Evolutionary conservation across 2,329 filamentous ascomycete species (phyloP).

Genomic region (Claviceps sp.): DNA sequence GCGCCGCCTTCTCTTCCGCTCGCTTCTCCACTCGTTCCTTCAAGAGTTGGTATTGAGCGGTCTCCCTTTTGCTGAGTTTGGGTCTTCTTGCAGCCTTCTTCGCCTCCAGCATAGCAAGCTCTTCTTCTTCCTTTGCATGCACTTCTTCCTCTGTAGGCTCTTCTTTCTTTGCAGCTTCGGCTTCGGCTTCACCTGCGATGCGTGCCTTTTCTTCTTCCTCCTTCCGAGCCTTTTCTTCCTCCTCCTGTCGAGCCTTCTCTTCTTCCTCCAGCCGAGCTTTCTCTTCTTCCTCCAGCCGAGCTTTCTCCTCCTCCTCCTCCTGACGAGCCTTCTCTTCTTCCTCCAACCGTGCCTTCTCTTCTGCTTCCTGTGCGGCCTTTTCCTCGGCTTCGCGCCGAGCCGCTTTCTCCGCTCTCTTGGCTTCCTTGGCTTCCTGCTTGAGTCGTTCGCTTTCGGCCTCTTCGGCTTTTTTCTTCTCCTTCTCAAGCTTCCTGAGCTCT

Average conservation of each 20-base stretch:
- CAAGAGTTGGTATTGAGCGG: slow-evolving; percentile 29
- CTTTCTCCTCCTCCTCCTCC: slow-evolving; percentile 16
- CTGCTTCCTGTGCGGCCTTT: slow-evolving; percentile 14
- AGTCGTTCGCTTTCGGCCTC: slow-evolving; percentile 24
- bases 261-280: slow-evolving; percentile 11
- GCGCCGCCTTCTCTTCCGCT: slow-evolving; percentile 19
- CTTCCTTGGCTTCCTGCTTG: slow-evolving; percentile 13
- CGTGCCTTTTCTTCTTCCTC: too few relatives aligned
- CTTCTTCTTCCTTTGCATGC: slow-evolving; percentile 19
- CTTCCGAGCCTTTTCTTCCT: too few relatives aligned
- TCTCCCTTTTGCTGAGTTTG: slow-evolving; percentile 30
- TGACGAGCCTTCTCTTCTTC: slow-evolving; percentile 19
- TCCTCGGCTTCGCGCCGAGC: slow-evolving; percentile 18
- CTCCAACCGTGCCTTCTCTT: too few relatives aligned
- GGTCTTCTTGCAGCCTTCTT: slow-evolving; percentile 37
- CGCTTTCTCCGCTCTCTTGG: slow-evolving; percentile 12
- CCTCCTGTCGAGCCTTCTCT: background rate
- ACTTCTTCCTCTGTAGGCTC: too few relatives aligned
- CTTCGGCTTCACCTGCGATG: too few relatives aligned
- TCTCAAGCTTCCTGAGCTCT: slow-evolving; percentile 37
- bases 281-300: slow-evolving; percentile 16
- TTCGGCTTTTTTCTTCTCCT: slow-evolving; percentile 32
- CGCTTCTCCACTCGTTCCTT: slow-evolving; percentile 21
- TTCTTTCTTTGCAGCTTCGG: too few relatives aligned
- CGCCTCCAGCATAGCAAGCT: slow-evolving; percentile 27